These are phyloP conservation scores for Hevea brasiliensis DNA, from an alignment of 345 rosid species.

Conservation along the genomic window DNA sequence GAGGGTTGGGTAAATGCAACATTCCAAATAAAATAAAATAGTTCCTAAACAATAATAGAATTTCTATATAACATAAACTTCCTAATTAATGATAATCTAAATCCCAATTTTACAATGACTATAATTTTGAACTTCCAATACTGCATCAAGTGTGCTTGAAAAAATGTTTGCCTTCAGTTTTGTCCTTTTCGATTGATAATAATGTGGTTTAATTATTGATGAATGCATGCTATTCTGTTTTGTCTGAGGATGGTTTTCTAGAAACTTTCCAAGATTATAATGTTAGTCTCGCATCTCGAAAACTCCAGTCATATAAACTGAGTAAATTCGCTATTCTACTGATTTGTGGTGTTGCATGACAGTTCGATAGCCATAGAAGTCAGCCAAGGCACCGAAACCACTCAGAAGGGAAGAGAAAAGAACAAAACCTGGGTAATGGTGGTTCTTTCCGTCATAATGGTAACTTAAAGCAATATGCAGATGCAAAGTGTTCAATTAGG, in stretches of 20 bases:
- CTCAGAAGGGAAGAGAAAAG: conserved; percentile 45
- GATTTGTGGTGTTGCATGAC: conserved; percentile 21
- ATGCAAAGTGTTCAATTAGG: conserved; percentile 12
- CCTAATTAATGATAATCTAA: no score
- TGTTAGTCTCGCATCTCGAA: neutral
- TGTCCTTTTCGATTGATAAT: neutral
- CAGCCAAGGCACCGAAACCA: conserved; percentile 42
- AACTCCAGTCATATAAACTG: neutral
- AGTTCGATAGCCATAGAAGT: conserved; percentile 46
- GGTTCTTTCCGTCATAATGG: conserved; percentile 37
- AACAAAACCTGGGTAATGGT: conserved; percentile 39
- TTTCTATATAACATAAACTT: no score
- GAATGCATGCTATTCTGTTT: no score
- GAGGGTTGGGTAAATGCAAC: no score
- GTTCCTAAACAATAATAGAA: no score
- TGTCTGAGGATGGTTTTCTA: neutral
- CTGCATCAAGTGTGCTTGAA: no score
- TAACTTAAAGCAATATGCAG: conserved; percentile 36
- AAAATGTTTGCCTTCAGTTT: neutral
- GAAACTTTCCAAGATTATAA: neutral
- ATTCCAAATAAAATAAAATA: no score
- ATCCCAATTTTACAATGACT: no score
- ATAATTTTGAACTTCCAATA: no score
- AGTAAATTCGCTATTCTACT: conserved; percentile 2
- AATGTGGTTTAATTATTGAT: neutral